A percentile compares a stretch with the other conserved stretches of the same genome.
Conservation (phyloP, 164 flowering plant genomes). For the Nelumbo lutea region DNA sequence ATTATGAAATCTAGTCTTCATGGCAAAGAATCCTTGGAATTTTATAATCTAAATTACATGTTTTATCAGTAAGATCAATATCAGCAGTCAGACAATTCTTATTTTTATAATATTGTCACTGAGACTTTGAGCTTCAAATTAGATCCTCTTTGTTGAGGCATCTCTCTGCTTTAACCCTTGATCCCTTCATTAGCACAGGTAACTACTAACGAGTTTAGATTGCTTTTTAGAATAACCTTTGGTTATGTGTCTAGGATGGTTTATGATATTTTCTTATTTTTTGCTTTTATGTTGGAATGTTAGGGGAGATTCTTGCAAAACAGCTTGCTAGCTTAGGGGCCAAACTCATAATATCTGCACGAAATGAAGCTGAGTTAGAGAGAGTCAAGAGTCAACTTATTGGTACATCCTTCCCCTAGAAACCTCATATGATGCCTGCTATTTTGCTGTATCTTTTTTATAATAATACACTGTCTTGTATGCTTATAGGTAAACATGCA, state of each 20-base stretch:
- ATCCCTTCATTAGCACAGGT: no score
- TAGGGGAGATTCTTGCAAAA: conserved; percentile 84
- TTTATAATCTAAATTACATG: no score
- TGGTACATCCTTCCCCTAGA: conserved; percentile 34
- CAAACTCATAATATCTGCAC: conserved; percentile 82
- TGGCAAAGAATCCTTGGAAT: no score
- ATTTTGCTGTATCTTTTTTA: background rate
- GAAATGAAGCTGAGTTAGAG: conserved; percentile 76
- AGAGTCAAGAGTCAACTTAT: conserved; percentile 64
- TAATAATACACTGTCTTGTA: background rate
- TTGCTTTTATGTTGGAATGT: conserved; percentile 8
- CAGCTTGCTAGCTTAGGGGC: conserved; percentile 82
- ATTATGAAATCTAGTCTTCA: no score
- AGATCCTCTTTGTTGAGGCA: no score
- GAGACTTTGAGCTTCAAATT: no score
- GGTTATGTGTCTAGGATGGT: background rate
- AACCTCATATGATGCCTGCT: background rate
- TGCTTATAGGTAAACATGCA: conserved; percentile 72
- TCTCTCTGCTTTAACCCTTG: no score
- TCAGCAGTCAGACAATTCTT: no score
- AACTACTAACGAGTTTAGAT: no score
- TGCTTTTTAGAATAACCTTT: background rate
- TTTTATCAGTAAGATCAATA: no score
- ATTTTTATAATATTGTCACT: no score
- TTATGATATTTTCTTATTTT: background rate